Base-by-base conservation (phyloP, 2,329 filamentous ascomycete genomes). In the Trichoderma semiorbis region DNA sequence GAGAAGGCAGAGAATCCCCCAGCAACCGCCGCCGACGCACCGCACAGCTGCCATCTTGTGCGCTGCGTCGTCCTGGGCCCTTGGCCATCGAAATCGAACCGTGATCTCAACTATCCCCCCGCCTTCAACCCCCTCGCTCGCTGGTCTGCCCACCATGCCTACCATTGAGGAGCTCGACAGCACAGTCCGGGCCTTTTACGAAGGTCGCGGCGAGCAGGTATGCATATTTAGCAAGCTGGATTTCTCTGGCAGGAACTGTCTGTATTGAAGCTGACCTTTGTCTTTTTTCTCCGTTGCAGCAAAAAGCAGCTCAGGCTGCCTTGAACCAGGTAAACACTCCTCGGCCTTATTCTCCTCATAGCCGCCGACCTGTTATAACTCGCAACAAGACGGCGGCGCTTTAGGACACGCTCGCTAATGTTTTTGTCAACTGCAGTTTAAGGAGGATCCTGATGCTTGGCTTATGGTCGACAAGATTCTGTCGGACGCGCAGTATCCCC, bases 391-490 rank as follows among this genome's bases (percentile, higher is more conserved):
- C 55, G 26, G 32, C 18, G 6, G 12, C 16, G 62, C 32, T 43
- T 30, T n/a, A n/a, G 39, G 36, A 69, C 26, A 16, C 53, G 11
- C 16, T 63, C n/a, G 34, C 69, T 62, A 62, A 72, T 14, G n/a
- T 26, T n/a, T 32, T 43, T 50, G n/a, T 21, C 53, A 36, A 69
- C 74, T 73, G 58, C 74, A 98, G 93, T 99, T 99, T 88, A 98
- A 98, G 84, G 96, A 98, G 86, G 97, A 98, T 79, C 95, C 95
- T 72, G 96, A 99, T 85, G 92, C 96, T 73, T 99, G 96, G 96
- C 89, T 98, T 76, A 90, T 98, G 81, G 96, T 98, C 78, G 96
- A 98, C 81, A 95, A 97, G 85, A 97, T 99, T 79, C 89, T 99
- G 74, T 92, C 95, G 83, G 93, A 97, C 82, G 93, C 96, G 75